A percentile compares a stretch with the other conserved stretches of the same genome.
These are phyloP conservation scores for Acacia crassicarpa DNA, from an alignment of 306 rosid species.

Conservation along the genomic window DNA sequence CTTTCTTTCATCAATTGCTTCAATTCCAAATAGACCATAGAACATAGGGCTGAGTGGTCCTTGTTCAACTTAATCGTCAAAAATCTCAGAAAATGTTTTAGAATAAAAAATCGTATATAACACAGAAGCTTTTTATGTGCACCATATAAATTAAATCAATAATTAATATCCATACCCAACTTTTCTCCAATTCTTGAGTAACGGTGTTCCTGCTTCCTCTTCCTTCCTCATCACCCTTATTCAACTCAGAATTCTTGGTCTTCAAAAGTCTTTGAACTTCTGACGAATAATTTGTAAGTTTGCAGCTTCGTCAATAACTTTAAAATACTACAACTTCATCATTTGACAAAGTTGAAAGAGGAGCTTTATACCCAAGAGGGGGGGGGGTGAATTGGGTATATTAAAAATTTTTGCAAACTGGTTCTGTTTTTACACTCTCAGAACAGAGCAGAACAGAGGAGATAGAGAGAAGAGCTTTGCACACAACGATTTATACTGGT, in stretches of 20 bases:
- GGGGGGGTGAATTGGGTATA: no score
- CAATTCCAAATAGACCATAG: neutral
- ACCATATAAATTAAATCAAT: neutral
- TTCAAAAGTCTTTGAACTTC: neutral
- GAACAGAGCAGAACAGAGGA: no score
- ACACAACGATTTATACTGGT: no score
- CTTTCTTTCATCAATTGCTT: neutral
- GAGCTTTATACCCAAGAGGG: no score
- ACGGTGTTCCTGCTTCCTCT: neutral
- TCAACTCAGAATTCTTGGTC: neutral
- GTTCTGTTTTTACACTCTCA: no score
- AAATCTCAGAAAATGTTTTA: slow-evolving; percentile 7
- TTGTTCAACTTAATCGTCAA: neutral
- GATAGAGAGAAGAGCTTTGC: no score
- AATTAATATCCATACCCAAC: neutral
- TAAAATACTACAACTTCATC: slow-evolving; percentile 12
- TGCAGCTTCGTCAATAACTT: neutral
- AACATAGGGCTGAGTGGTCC: neutral
- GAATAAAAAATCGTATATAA: neutral
- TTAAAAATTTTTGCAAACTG: no score
- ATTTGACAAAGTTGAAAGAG: slow-evolving; percentile 30
- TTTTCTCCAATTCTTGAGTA: neutral
- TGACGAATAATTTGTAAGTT: neutral
- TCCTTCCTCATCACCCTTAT: neutral
- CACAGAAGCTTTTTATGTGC: neutral